Base-by-base conservation (phyloP, 1,139 yeast genomes). In the Maudiozyma humilis region DNA sequence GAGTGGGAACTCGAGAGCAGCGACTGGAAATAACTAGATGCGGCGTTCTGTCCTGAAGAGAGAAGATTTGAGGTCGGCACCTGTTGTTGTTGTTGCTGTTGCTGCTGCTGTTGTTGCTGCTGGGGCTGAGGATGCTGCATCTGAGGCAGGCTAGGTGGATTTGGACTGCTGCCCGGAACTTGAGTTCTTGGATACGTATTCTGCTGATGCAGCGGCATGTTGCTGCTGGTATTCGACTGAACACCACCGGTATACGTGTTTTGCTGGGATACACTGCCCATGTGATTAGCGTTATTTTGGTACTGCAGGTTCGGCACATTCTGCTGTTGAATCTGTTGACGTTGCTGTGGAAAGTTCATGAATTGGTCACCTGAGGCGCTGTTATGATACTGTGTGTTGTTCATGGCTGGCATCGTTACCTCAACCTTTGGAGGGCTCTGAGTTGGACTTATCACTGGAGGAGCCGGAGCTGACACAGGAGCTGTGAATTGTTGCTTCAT, bases 401-500 rank as follows among this genome's bases (percentile, higher is more conserved):
- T 23, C 25, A 25, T 18, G n/a, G 4, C 30, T 14, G 25, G 15
- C n/a, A 23, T 25, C 18, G 27, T 15, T 7, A 18, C 14, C 2
- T 18, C 25, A 32, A 18, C 8, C n/a, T 8, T 36, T 7, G n/a
- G 36, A 31, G 17, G 16, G 12, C 10, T 12, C 14, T 32, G 27
- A 8, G 16, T 19, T 12, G 31, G 4, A 14, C 12, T 4, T 32
- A 25, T 32, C 12, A 32, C 16, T 8, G 40, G 42, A 30, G 33
- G 47, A 40, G 40, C 41, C 34, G 47, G 34, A 40, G 38, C 18
- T 7, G 14, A 7, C 3, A 43, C 14, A n/a, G 38, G n/a, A n/a
- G n/a, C n/a, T n/a, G n/a, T 8, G 13, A 19, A 23, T 19, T 59
- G 57, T 40, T 56, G 56, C 40, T 56, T 58, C 61, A 57, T 34